phyloP scores from a whole-genome alignment of 73 alveolate species.

The Symbiodinium natans region DNA sequence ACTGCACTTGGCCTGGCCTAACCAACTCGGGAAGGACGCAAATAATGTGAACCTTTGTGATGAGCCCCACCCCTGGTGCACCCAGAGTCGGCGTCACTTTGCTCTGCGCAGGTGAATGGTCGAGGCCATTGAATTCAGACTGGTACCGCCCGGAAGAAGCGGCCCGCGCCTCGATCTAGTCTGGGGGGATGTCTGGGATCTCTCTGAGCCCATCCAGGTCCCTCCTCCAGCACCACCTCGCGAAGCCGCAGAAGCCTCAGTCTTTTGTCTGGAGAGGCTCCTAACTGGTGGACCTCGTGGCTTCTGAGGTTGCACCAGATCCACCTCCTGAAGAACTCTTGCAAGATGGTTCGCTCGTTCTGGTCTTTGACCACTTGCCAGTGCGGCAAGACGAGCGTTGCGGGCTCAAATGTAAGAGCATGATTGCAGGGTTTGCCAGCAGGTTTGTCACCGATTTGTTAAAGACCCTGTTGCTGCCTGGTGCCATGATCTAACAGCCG shows the following conservation, averaged over 20 bases:
- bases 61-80: too few species aligned
- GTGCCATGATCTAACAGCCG: neutral
- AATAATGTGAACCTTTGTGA: too few species aligned
- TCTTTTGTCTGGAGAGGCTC: too few species aligned
- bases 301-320: constrained; percentile 44
- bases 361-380: constrained; percentile 40
- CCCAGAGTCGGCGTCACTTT: too few species aligned
- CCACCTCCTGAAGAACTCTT: constrained; percentile 67
- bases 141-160: constrained; percentile 76
- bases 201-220: neutral
- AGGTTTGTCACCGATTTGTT: too few species aligned
- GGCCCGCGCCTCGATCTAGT: neutral
- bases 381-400: constrained; percentile 14
- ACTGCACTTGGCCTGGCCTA: too few species aligned
- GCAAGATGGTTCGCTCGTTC: constrained; percentile 44
- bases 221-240: neutral
- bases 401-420: neutral
- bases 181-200: neutral
- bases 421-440: neutral
- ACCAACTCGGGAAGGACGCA: too few species aligned
- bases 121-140: neutral
- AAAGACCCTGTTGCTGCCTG: neutral
- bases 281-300: neutral
- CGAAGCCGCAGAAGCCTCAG: neutral
- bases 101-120: constrained; percentile 88